These are phyloP conservation scores for Lupinus albus DNA, from an alignment of 306 rosid genomes.

Conservation along the genomic window DNA sequence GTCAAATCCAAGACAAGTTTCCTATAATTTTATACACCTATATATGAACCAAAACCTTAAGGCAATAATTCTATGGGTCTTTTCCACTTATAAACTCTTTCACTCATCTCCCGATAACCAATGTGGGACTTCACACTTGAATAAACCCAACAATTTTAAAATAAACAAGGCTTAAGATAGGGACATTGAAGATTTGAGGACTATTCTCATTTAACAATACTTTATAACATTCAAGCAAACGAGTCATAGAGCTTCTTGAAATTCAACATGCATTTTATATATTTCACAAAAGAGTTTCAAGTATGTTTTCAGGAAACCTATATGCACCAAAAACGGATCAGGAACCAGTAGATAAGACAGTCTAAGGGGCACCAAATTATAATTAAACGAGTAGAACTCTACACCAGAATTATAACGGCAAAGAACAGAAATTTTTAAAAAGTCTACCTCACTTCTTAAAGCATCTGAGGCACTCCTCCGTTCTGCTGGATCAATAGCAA, in stretches of 20 bases:
- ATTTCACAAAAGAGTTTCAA: constrained; percentile 4
- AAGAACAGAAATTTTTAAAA: constrained; percentile 31
- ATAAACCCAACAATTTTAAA: no score
- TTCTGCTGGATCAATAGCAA: constrained; percentile 89
- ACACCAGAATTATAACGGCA: constrained; percentile 8
- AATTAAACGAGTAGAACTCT: constrained; percentile 20
- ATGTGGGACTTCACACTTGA: no score
- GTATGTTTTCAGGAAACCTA: constrained; percentile 18
- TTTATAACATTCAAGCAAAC: constrained; percentile 24
- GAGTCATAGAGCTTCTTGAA: constrained; percentile 1
- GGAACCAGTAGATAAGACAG: constrained; percentile 5
- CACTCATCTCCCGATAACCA: no score
- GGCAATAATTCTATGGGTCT: no score
- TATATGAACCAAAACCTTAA: no score
- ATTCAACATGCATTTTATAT: constrained; percentile 3
- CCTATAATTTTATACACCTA: not conserved
- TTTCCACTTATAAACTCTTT: no score
- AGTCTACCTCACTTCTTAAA: constrained; percentile 73
- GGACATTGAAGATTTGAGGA: constrained; percentile 25
- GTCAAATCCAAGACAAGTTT: constrained; percentile 35
- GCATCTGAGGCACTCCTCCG: constrained; percentile 79
- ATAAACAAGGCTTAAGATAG: constrained; percentile 26
- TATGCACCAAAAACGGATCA: constrained; percentile 1
- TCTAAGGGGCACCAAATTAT: constrained; percentile 32
- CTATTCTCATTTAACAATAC: constrained; percentile 14